phyloP scores from a whole-genome alignment of 257 asterid genomes.

The Plantago ovata region DNA sequence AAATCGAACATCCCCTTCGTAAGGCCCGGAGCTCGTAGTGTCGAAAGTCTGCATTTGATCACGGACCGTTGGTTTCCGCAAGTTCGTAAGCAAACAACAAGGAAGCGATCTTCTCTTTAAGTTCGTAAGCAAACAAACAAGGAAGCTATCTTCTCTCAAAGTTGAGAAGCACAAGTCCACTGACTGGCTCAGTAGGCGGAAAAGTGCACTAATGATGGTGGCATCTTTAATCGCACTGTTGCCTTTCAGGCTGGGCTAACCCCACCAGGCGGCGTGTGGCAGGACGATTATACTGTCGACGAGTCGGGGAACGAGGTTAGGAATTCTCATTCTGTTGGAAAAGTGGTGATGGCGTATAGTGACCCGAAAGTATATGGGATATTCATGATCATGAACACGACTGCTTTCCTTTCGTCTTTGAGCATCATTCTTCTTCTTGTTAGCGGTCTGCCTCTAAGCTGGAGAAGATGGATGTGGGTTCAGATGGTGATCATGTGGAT shows the following conservation, averaged over 20 bases:
- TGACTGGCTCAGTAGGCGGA: conserved; percentile 32
- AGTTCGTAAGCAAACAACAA: background rate
- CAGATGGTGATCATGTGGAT: conserved; percentile 34
- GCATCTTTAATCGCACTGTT: conserved; percentile 33
- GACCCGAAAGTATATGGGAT: conserved; percentile 17
- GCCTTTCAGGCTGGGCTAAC: conserved; percentile 38
- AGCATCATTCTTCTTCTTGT: conserved; percentile 30
- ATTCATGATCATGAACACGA: conserved; percentile 36
- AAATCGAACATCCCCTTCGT: conserved; percentile 24
- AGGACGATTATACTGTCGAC: no score
- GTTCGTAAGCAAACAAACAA: conserved; percentile 14
- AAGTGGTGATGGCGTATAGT: conserved; percentile 27
- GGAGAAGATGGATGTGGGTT: conserved; percentile 29
- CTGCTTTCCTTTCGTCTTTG: conserved; percentile 28
- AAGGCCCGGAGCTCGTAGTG: conserved; percentile 31
- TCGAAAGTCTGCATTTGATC: conserved; percentile 27
- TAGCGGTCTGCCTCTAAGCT: conserved; percentile 32
- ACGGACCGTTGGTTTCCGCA: conserved; percentile 13
- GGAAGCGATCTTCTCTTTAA: conserved; percentile 1
- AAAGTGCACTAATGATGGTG: conserved; percentile 33
- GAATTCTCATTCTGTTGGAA: conserved; percentile 26
- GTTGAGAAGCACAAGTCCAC: conserved; percentile 13
- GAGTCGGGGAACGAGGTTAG: no score
- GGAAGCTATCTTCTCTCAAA: no score
- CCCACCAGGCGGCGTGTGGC: conserved; percentile 37